Evolutionary conservation across 2,329 filamentous ascomycete species (phyloP).

Genomic region (Cordyceps cateniannulata): DNA sequence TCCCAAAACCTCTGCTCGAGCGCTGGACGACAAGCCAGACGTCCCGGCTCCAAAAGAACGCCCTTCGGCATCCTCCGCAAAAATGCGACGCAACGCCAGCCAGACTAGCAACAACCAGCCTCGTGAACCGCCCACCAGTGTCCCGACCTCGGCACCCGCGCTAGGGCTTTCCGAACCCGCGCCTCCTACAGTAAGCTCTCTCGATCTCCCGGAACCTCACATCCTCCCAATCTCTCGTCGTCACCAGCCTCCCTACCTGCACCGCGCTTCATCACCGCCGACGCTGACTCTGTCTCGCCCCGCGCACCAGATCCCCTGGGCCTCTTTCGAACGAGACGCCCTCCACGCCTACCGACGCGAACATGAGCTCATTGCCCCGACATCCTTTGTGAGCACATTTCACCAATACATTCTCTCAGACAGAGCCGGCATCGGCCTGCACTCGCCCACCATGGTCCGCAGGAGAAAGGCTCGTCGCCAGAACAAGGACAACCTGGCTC

Average conservation of each 20-base stretch:
- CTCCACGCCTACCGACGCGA: constrained; percentile 71
- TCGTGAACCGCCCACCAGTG: constrained; percentile 36
- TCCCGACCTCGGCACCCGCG: constrained; percentile 27
- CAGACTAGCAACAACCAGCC: constrained; percentile 41
- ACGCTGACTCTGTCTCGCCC: constrained; percentile 11
- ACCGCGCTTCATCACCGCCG: neutral
- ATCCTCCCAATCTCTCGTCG: neutral
- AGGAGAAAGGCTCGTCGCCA: constrained; percentile 58
- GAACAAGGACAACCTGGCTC: constrained; percentile 65
- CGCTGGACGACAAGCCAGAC: constrained; percentile 42
- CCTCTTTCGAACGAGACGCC: constrained; percentile 57
- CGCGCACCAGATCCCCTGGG: constrained; percentile 53
- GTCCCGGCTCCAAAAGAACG: constrained; percentile 37
- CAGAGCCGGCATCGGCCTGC: constrained; percentile 58
- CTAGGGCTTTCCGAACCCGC: constrained; percentile 23
- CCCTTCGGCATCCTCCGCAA: constrained; percentile 40
- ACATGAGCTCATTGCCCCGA: constrained; percentile 64
- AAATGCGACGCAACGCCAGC: constrained; percentile 50
- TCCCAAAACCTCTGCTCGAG: constrained; percentile 40
- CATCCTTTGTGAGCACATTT: constrained; percentile 60
- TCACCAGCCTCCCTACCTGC: constrained; percentile 5
- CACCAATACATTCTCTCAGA: constrained; percentile 55
- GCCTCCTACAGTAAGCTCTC: constrained; percentile 28
- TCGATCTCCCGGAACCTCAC: neutral
- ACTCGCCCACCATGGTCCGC: constrained; percentile 70